These are phyloP conservation scores for Pythium phragmiticola DNA, from an alignment of 352 stramenopile genomes.

Conservation along the genomic window DNA sequence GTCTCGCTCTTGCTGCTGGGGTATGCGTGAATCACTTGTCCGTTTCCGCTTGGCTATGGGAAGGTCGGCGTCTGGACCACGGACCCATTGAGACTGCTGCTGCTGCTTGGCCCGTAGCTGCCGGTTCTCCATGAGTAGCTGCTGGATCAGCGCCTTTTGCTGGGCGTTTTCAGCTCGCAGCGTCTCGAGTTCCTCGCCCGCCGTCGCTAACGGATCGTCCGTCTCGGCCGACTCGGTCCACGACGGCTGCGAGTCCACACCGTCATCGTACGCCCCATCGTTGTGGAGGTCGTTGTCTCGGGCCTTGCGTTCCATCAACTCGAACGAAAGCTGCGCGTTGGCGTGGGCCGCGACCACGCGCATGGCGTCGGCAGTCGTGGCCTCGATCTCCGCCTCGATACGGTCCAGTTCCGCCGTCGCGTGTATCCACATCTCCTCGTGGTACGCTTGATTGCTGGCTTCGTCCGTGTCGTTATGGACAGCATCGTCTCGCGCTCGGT, in stretches of 20 bases:
- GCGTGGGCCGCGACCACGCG: conserved; percentile 8
- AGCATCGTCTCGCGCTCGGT: background rate
- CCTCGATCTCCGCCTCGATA: background rate
- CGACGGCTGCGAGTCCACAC: background rate
- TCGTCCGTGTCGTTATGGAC: background rate
- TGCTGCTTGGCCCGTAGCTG: conserved; percentile 8
- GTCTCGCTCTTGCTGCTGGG: conserved; percentile 2
- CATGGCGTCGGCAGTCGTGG: background rate
- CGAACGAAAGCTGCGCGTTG: conserved; percentile 19
- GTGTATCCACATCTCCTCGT: background rate
- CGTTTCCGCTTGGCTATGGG: conserved; percentile 2
- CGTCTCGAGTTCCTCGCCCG: conserved; percentile 3
- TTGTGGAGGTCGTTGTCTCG: conserved; percentile 2
- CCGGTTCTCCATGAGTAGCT: conserved; percentile 21
- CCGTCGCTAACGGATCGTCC: background rate
- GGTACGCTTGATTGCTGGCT: background rate
- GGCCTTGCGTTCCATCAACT: conserved; percentile 25
- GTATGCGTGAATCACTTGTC: too few species aligned
- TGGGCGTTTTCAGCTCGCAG: conserved; percentile 21
- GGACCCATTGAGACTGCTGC: background rate
- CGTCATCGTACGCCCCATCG: background rate
- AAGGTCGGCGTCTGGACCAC: background rate
- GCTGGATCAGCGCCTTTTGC: conserved; percentile 18
- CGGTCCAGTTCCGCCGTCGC: background rate
- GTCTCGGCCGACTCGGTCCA: background rate